phyloP scores from a whole-genome alignment of 208 protist species.

The Crithidia acanthocephali region DNA sequence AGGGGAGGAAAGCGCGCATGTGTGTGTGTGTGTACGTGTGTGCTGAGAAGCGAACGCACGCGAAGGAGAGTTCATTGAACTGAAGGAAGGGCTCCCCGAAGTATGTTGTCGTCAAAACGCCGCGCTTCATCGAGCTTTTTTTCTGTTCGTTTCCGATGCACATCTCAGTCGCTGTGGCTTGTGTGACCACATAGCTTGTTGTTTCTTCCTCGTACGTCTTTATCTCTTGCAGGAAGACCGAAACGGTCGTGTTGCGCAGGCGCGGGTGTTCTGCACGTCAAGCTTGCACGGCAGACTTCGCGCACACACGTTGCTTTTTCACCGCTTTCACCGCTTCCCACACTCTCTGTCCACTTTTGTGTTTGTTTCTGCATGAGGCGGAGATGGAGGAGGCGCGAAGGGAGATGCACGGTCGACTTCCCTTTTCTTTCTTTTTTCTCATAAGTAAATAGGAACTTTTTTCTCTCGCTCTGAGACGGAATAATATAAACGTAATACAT shows the following conservation, averaged over 20 bases:
- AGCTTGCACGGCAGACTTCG: neutral
- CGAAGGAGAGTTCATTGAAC: neutral
- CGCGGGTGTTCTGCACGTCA: neutral
- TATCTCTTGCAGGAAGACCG: neutral
- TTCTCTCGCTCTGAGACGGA: neutral
- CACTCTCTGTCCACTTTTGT: neutral
- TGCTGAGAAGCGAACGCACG: neutral
- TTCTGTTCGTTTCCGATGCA: neutral
- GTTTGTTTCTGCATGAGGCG: neutral
- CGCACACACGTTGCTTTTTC: neutral
- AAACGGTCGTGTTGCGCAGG: neutral
- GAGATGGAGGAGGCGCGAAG: neutral
- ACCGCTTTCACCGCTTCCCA: neutral
- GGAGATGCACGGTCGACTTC: neutral
- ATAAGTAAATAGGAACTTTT: no score
- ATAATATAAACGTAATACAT: slow-evolving; percentile 2
- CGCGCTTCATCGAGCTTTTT: slow-evolving; percentile 2
- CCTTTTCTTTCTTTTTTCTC: slow-evolving; percentile 6
- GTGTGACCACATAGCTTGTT: slow-evolving; percentile 7
- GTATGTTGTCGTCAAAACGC: slow-evolving; percentile 19
- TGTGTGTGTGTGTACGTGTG: neutral
- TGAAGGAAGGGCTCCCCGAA: neutral
- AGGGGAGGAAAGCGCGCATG: neutral
- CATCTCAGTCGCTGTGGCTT: neutral
- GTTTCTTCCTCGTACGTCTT: slow-evolving; percentile 8